Percentiles rank a stretch among this genome's conserved stretches.
These are phyloP conservation scores for Actinomortierella wolfii DNA, from an alignment of 371 early-diverging fungal species.

Conservation along the genomic window DNA sequence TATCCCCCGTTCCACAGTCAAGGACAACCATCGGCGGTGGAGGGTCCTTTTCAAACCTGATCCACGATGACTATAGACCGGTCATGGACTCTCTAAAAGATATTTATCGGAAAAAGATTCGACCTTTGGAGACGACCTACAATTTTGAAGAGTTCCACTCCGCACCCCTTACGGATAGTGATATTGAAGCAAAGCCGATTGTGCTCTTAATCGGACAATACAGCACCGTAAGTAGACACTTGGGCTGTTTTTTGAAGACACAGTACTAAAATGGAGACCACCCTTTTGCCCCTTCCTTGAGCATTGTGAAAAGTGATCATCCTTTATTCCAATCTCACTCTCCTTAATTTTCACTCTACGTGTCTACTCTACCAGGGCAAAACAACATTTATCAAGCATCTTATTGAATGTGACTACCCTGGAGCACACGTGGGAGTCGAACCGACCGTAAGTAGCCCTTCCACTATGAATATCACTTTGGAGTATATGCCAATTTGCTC, in stretches of 20 bases:
- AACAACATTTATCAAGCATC: constrained; percentile 82
- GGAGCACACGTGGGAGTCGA: constrained; percentile 88
- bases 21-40: constrained; percentile 19
- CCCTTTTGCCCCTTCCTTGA: too few relatives aligned
- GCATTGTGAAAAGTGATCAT: too few relatives aligned
- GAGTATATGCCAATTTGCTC: too few relatives aligned
- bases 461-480: not conserved
- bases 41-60: constrained; percentile 28
- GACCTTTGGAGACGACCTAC: constrained; percentile 74
- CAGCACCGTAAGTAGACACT: constrained; percentile 57
- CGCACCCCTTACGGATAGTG: constrained; percentile 74
- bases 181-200: constrained; percentile 86
- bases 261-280: too few relatives aligned
- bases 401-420: constrained; percentile 82
- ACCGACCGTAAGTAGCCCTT: constrained; percentile 62
- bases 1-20: not conserved
- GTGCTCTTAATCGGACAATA: constrained; percentile 87
- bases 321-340: too few relatives aligned
- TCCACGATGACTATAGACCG: constrained; percentile 56
- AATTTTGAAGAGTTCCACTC: constrained; percentile 85
- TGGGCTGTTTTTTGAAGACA: not conserved
- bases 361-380: too few relatives aligned
- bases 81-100: constrained; percentile 67
- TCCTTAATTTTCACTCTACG: too few relatives aligned
- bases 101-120: constrained; percentile 74